Evolutionary conservation across 768 basidiomycete genomes (phyloP).

Genomic region (Trichaptum fuscoviolaceum): DNA sequence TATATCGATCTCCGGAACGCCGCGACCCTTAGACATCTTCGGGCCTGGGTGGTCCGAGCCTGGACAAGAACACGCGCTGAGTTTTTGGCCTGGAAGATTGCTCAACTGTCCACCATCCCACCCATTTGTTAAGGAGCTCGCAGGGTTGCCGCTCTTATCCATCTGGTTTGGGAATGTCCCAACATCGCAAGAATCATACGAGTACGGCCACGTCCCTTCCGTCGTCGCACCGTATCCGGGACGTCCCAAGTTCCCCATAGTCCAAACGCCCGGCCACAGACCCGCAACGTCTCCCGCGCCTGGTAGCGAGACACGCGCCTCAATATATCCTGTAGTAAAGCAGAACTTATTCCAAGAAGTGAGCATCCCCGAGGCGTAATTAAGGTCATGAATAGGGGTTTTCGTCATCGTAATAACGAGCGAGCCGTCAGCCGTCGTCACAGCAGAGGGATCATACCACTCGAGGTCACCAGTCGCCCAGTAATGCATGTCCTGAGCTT

Average conservation of each 20-base stretch:
- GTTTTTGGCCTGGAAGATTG: slow-evolving; percentile 78
- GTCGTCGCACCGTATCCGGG: slow-evolving; percentile 89
- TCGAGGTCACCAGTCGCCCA: slow-evolving; percentile 80
- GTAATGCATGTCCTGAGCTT: slow-evolving; percentile 83
- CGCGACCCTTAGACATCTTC: slow-evolving; percentile 51
- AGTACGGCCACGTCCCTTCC: slow-evolving; percentile 80
- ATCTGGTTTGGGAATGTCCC: slow-evolving; percentile 87
- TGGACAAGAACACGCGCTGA: slow-evolving; percentile 85
- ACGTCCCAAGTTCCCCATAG: slow-evolving; percentile 74
- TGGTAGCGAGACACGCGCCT: slow-evolving; percentile 73
- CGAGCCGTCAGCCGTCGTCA: slow-evolving; percentile 73
- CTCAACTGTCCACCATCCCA: slow-evolving; percentile 53
- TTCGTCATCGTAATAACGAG: slow-evolving; percentile 79
- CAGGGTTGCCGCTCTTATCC: slow-evolving; percentile 49
- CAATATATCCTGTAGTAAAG: slow-evolving; percentile 89
- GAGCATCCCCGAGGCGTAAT: slow-evolving; percentile 68
- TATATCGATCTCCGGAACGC: slow-evolving; percentile 91
- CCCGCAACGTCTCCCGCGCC: slow-evolving; percentile 58
- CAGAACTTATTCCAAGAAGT: slow-evolving; percentile 94
- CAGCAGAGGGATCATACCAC: slow-evolving; percentile 76
- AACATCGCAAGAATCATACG: slow-evolving; percentile 78
- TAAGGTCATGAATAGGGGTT: slow-evolving; percentile 66
- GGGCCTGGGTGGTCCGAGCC: slow-evolving; percentile 89
- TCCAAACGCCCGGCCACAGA: slow-evolving; percentile 87
- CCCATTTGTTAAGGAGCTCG: slow-evolving; percentile 50